Conservation (phyloP, 2,329 filamentous ascomycete species). For the Fusarium denticulatum region DNA sequence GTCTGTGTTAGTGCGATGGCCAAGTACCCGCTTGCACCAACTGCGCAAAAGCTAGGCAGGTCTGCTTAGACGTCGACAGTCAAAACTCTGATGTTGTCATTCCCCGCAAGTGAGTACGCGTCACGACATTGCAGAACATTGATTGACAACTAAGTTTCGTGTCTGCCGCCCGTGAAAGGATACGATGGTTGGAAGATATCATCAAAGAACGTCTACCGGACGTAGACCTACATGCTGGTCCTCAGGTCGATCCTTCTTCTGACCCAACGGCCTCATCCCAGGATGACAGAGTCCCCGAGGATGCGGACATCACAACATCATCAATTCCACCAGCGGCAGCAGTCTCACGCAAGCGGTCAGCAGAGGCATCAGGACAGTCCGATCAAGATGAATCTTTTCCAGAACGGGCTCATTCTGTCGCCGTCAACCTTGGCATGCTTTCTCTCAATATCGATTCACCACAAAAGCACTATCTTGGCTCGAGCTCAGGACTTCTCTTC, state of each 20-base stretch:
- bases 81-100: constrained; percentile 49
- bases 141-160: background rate
- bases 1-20: constrained; percentile 48
- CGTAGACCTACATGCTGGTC: constrained; percentile 10
- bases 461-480: background rate
- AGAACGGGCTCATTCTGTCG: constrained; percentile 42
- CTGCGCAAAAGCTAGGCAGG: constrained; percentile 48
- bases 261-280: background rate
- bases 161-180: constrained; percentile 10
- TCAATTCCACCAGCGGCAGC: constrained; percentile 24
- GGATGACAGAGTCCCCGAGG: background rate
- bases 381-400: constrained; percentile 24
- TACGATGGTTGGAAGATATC: constrained; percentile 24
- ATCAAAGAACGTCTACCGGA: constrained; percentile 15
- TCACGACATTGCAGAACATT: fast-evolving
- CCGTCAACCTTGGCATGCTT: constrained; percentile 49
- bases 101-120: constrained; percentile 45
- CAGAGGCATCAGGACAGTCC: constrained; percentile 16
- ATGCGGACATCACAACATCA: background rate
- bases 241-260: background rate
- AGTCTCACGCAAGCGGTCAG: constrained; percentile 27
- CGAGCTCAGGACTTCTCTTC: background rate
- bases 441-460: constrained; percentile 48
- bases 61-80: constrained; percentile 51
- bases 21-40: constrained; percentile 51